Percentiles rank a stretch among this genome's conserved stretches.
Conservation (phyloP, 1,139 yeast species). For the Pichia sp. region DNA sequence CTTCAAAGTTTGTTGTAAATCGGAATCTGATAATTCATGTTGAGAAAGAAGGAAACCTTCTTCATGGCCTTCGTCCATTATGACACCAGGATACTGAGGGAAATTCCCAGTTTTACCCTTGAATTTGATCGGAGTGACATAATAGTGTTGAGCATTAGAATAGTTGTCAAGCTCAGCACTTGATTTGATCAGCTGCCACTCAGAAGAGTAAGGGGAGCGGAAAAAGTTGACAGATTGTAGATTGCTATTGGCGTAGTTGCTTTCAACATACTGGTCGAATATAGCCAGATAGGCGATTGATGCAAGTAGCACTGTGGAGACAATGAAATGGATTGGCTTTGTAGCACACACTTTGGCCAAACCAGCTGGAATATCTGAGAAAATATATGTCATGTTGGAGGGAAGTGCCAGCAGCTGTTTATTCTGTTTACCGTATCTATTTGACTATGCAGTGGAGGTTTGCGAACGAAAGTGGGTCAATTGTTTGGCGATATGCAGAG, state of each 20-base stretch:
- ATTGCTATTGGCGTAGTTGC: conserved; percentile 15
- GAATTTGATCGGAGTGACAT: conserved; percentile 51
- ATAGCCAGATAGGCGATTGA: conserved; percentile 77
- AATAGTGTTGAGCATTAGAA: conserved; percentile 29
- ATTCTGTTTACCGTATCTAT: too few relatives aligned
- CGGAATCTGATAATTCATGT: conserved; percentile 26
- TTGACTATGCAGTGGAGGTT: too few relatives aligned
- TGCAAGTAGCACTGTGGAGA: conserved; percentile 65
- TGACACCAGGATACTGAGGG: conserved; percentile 25
- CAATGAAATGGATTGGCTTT: conserved; percentile 84
- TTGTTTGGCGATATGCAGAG: too few relatives aligned
- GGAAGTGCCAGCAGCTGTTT: too few relatives aligned
- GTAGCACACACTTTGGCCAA: conserved; percentile 66
- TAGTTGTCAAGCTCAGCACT: conserved; percentile 6
- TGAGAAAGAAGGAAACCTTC: conserved; percentile 27
- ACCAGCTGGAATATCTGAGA: conserved; percentile 29
- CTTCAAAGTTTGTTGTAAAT: conserved; percentile 31
- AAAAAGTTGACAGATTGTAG: conserved; percentile 9
- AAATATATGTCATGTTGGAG: conserved; percentile 20
- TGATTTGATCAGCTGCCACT: conserved; percentile 10
- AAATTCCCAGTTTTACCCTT: conserved; percentile 24
- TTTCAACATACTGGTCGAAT: conserved; percentile 61
- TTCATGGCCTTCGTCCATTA: conserved; percentile 23
- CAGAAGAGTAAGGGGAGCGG: conserved; percentile 4
- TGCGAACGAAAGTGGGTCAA: too few relatives aligned